phyloP scores from a whole-genome alignment of 495 filamentous ascomycete genomes.

The Penicilliopsis zonata region DNA sequence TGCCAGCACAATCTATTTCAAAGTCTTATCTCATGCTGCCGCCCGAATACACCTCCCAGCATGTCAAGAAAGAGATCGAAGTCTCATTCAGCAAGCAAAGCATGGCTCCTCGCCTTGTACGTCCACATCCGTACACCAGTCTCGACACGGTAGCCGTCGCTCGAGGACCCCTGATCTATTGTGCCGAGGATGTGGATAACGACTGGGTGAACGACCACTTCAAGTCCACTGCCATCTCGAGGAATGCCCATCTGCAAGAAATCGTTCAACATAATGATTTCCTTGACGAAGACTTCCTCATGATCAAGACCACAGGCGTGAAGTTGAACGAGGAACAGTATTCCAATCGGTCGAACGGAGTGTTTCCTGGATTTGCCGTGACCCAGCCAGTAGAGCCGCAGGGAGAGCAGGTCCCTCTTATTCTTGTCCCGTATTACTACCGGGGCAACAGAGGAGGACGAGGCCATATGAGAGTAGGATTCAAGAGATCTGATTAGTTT shows the following conservation, averaged over 20 bases:
- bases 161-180: constrained; percentile 45
- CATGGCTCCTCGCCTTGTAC: constrained; percentile 33
- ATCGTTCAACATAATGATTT: constrained; percentile 6
- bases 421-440: constrained; percentile 38
- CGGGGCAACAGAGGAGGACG: constrained; percentile 37
- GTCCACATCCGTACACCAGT: constrained; percentile 40
- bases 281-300: no score
- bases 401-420: constrained; percentile 16
- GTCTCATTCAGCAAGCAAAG: no score
- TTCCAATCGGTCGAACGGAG: constrained; percentile 17
- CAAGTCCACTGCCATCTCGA: constrained; percentile 21
- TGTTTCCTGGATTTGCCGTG: constrained; percentile 15
- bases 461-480: constrained; percentile 36
- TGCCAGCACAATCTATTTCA: no score
- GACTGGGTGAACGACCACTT: constrained; percentile 45
- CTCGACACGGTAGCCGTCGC: constrained; percentile 37
- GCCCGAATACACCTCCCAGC: no score
- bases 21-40: no score
- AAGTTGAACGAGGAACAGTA: no score
- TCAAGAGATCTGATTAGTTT: no score
- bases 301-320: no score
- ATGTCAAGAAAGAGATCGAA: no score
- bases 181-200: constrained; percentile 45
- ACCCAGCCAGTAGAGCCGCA: constrained; percentile 2
- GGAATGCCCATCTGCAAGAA: constrained; percentile 7